Base-by-base conservation (phyloP, 2,329 filamentous ascomycete genomes). In the Neurospora sp. region DNA sequence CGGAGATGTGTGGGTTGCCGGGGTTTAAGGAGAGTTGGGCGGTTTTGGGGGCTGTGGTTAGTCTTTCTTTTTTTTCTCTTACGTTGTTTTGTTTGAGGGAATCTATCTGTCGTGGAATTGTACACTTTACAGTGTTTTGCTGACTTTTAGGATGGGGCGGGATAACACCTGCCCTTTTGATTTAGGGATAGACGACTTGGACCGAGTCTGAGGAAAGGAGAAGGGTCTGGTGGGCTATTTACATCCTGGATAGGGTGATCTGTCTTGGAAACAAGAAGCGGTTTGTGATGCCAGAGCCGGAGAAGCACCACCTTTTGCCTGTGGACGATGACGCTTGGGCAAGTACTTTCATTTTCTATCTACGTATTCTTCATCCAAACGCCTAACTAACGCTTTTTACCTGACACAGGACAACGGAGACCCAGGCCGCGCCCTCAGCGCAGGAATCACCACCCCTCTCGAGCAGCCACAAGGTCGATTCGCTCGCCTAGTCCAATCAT, bases 151-250 rank as follows among this genome's bases (percentile, higher is more conserved):
- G 19, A 6, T 52, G 19, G 46, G 38, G 46, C 46, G 46, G 46
- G 11, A 15, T 52, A 52, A 52, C 19, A 52, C 46, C 46, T 52
- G 46, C 19, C 46, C 46, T 15, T 43, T 23, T 52, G 19, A 52
- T 8, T 23, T 52, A 52, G 23, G 19, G 10, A 67, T 38, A 82
- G 79, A 76, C 73, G 42, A 82, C 82, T 0, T 84, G 83, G 84
- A 81, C 80, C 2, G 82, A 85, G 68, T 75, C 78, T 62, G 84
- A 86, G 75, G 82, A 85, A 72, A 76, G 82, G 33, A 76, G 79
- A 33, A 74, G 84, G 66, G 79, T 81, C 0, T 85, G 83, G 83
- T 86, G 84, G 84, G 81, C 78, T 39, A 80, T 84, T 11, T 79
- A 84, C 68, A 76, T 84, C 19, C 76, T 84, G 7, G 84, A 86